These are phyloP conservation scores for Striga asiatica DNA, from an alignment of 257 asterid species.

Conservation along the genomic window DNA sequence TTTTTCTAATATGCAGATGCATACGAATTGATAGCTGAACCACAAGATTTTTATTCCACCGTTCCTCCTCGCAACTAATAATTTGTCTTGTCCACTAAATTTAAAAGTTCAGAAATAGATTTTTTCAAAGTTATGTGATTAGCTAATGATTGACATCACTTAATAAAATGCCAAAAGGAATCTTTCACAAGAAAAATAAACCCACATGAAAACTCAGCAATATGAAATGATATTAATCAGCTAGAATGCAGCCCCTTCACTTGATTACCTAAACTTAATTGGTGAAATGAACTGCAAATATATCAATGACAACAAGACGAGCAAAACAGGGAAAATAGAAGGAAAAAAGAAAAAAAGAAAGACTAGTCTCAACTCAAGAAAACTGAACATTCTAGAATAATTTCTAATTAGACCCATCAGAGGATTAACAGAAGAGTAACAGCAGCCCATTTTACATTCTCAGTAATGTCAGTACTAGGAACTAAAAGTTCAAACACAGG, in stretches of 20 bases:
- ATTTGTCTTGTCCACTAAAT: constrained; percentile 16
- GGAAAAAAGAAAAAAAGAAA: background rate
- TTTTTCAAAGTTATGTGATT: constrained; percentile 13
- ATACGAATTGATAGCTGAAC: constrained; percentile 32
- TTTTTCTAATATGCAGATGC: no score
- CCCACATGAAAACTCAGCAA: background rate
- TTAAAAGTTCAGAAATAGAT: background rate
- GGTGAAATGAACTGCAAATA: no score
- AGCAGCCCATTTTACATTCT: constrained; percentile 23
- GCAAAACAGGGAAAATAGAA: background rate
- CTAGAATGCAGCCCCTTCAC: no score
- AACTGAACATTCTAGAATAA: background rate
- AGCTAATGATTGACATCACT: constrained; percentile 16
- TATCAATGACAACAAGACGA: no score
- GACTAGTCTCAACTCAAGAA: background rate
- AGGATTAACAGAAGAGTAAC: background rate
- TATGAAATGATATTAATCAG: background rate
- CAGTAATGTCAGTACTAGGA: constrained; percentile 1
- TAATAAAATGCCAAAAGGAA: constrained; percentile 15
- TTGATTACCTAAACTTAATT: no score
- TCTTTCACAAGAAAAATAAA: background rate
- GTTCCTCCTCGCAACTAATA: constrained; percentile 29
- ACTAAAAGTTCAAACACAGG: background rate
- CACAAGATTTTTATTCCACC: constrained; percentile 23
- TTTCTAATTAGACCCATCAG: background rate